Base-by-base conservation (phyloP, 805 yeast species). In the Ogataea pilisensis region DNA sequence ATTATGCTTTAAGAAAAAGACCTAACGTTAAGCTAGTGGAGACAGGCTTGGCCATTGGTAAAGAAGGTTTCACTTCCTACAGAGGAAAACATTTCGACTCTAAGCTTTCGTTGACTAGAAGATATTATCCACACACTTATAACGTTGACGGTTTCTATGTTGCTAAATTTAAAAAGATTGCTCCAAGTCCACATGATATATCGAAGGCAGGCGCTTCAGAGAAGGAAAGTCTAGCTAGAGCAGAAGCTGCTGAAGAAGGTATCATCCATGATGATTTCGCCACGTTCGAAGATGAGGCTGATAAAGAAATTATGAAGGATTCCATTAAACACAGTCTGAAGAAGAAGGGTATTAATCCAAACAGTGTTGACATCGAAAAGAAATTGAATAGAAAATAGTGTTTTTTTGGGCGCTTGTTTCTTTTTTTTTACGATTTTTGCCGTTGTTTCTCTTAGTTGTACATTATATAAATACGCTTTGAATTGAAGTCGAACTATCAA, bases 71-170 rank as follows among this genome's bases (percentile, higher is more conserved):
- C 68, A 82, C 95, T 5, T 81, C 90, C 30, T 93, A 75, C 70
- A 76, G 98, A 63, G 99, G 99, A 37, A 91, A 90, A 66, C 85
- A 78, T 42, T 93, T 90, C 73, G 80, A 85, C 61, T 76, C 86
- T 33, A 78, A 77, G 52, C 63, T 93, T 41, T 76, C 78, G 37
- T 68, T 91, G 54, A 90, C 98, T 3, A 80, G 96, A 72, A 80
- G 99, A 65, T 93, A 91, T 66, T 93, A 93, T 63, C 99, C 99
- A 41, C 99, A 93, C 68, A 90, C 96, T 21, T 93, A 93, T 63
- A 93, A 93, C 64, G 99, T 93, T 41, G 99, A 93, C 66, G 99
- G 99, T 19, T 93, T 93, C 76, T 93, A 70, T 64, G 99, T 93
- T 44, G 99, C 99, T 41, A 93, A 91, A 65, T 87, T 93, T 73